Evolutionary conservation across 2,329 filamentous ascomycete genomes (phyloP).

Genomic region (Magnaporthiopsis poae): DNA sequence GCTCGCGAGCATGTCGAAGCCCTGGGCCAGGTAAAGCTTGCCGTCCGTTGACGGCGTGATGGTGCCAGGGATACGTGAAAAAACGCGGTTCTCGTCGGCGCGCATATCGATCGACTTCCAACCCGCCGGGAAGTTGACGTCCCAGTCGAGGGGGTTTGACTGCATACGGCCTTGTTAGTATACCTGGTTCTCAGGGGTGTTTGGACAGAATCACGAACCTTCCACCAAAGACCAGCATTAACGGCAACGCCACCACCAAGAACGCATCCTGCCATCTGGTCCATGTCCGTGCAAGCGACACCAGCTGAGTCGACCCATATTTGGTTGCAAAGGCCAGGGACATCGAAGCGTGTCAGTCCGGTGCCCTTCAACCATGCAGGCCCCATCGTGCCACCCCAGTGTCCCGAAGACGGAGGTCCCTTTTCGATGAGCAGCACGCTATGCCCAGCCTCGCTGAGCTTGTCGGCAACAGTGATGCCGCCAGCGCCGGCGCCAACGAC

Average conservation of each 20-base stretch:
- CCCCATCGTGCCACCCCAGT: conserved; percentile 48
- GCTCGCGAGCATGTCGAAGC: conserved; percentile 51
- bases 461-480: conserved; percentile 49
- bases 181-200: conserved; percentile 16
- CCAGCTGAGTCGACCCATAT: conserved; percentile 52
- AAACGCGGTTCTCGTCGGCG: conserved; percentile 50
- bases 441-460: conserved; percentile 49
- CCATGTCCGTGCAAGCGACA: conserved; percentile 53
- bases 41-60: conserved; percentile 56
- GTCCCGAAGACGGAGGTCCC: conserved; percentile 45
- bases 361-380: conserved; percentile 48
- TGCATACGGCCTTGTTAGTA: conserved; percentile 3
- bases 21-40: conserved; percentile 55
- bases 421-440: conserved; percentile 49
- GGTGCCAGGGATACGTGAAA: conserved; percentile 61
- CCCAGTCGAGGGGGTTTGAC: conserved; percentile 54
- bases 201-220: conserved; percentile 15
- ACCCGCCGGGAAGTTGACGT: conserved; percentile 60
- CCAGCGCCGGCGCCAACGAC: conserved; percentile 51
- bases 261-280: conserved; percentile 58
- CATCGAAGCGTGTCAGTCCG: conserved; percentile 53
- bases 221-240: conserved; percentile 58
- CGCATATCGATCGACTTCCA: conserved; percentile 59
- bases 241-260: conserved; percentile 50
- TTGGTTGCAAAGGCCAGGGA: conserved; percentile 57